Evolutionary conservation across 2,329 filamentous ascomycete species (phyloP), one percentile per base, ranked within the genome.

Genomic region (Nigrospora oryzae): DNA sequence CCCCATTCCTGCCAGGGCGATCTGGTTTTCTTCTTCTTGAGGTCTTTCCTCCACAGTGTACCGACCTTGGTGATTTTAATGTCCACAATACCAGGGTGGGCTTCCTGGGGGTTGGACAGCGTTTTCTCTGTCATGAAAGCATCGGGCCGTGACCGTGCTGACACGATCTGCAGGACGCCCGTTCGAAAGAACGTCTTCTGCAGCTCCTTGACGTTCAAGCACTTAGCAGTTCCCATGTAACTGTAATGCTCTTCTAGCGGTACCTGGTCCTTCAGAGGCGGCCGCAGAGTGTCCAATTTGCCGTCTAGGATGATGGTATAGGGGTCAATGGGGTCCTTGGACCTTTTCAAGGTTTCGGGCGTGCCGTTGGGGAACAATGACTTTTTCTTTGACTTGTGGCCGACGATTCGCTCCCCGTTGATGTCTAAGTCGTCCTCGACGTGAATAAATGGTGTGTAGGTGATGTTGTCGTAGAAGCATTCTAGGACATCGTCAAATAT

Each of bases 1-100:
- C 93, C 93, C 93, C 93, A 98, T 73, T 98, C 93, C 60, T 96
- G 91, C 93, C 93, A 98, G 2, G 93, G 91, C 11, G 91, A 96
- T 37, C 91, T 79, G 1, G 89, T 85, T 64, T 94, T 95, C 67
- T 93, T 91, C 67, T 91, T 95, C 68, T 95, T 96, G 1, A 77
- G 70, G 51, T 95, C 89, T 61, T 98, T 98, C 38, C 93, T 82
- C 93, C 93, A 98, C 31, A 98, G 63, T 2, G 95, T 70, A 4
- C 93, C 93, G 41, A 98, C 90, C 63, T 97, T 98, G 38, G 91
- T 95, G 38, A 97, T 86, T 55, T 95, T 95, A 60, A 98, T 95
- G 63, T 97, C 91, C 11, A 98, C 91, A 47, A 98, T 85, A 12
- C 93, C 93, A 3, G 89, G 88, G 52, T 93, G 87, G 1, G 89